Evolutionary conservation across 2,329 filamentous ascomycete genomes (phyloP).

Genomic region (Verticillium nubilum): DNA sequence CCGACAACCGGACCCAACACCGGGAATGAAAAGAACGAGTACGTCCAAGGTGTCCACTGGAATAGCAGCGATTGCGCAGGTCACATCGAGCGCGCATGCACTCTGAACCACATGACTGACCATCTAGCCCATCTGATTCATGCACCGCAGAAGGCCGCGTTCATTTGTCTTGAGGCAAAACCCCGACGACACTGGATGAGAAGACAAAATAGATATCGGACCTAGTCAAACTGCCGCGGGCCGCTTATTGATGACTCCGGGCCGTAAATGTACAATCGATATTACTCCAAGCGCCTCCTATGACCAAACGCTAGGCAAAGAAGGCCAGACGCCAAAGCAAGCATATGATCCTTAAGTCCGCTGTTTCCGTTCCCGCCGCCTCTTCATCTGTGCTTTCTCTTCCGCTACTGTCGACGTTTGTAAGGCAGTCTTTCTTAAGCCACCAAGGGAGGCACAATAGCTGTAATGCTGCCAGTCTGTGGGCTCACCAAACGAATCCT

Average conservation of each 20-base stretch:
- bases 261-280: neutral
- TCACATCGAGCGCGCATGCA: no score
- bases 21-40: no score
- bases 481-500: slow-evolving; percentile 12
- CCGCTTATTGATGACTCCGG: neutral
- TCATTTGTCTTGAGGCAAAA: no score
- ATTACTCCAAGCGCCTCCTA: neutral
- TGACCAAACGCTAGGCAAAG: neutral
- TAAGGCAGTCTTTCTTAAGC: neutral
- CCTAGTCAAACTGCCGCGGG: neutral
- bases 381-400: neutral
- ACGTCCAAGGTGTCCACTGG: no score
- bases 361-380: neutral
- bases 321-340: neutral
- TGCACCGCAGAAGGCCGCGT: no score
- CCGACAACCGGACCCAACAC: no score
- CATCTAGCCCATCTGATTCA: no score
- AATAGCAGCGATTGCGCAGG: no score
- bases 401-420: neutral
- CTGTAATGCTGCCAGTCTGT: slow-evolving; percentile 10
- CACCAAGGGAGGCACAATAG: neutral
- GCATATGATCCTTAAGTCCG: neutral
- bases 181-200: no score
- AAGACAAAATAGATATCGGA: neutral
- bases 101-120: no score